Evolutionary conservation across 371 early-diverging fungal species (phyloP), one percentile per base, ranked within the genome.

Genomic region (Rhizopus sp.): DNA sequence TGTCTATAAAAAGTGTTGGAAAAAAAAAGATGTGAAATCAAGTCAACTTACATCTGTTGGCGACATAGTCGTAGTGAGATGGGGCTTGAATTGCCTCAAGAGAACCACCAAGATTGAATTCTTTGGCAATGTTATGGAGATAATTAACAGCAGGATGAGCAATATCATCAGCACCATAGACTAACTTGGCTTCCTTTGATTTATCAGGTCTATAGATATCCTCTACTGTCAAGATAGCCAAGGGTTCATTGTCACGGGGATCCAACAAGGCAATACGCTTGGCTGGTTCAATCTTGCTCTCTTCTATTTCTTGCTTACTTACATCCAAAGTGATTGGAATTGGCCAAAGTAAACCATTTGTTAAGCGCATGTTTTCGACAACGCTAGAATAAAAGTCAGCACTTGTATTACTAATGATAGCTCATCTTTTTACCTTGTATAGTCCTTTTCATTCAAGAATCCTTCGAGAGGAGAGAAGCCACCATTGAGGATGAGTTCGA

Each of bases 401-500:
- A 33, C 30, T 45, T 1, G 9, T 42, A 23, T 16, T 29, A 29
- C 34, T 31, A 57, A 50, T 23, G n/a, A 10, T 35, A 17, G 32
- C 16, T 13, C 16, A 17, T 58, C 34, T 45, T 41, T 34, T 54
- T 76, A 92, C 92, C 84, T 70, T 37, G 82, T 73, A 75, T 96
- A 96, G 62, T 95, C 94, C 57, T 75, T 73, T 73, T 92, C 67
- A 61, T 78, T 92, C 72, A 94, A 73, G 83, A 97, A 97, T 7
- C 95, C 93, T 70, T 93, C 93, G n/a, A 97, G 85, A 39, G 97
- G 97, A 38, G 94, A 94, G 86, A 97, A 97, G 13, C 95, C 97
- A 71, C 97, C 97, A 75, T 91, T 96, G 63, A 95, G 78, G 55
- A 97, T 78, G 40, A 97, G 83, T 73, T 97, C 97, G 48, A 95